Conservation (phyloP, 495 filamentous ascomycete genomes). For the Neurospora sp. region DNA sequence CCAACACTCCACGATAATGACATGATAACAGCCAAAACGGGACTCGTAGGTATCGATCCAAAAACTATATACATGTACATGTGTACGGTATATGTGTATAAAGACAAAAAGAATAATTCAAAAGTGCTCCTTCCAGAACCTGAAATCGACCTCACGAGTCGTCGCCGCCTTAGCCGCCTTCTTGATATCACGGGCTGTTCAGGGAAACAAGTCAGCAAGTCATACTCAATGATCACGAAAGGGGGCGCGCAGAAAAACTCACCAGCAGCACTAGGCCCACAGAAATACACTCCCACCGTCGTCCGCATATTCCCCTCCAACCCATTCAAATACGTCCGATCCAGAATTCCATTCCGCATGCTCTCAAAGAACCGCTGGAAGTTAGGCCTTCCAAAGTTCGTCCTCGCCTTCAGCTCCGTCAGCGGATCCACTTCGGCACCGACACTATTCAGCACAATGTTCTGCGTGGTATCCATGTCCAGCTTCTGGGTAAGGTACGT, state of each 20-base stretch:
- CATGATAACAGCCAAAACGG: background rate
- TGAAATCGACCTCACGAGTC: conserved; percentile 73
- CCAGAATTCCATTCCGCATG: conserved; percentile 79
- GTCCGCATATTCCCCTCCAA: conserved; percentile 63
- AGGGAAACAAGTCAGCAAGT: conserved; percentile 17
- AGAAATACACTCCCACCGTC: conserved; percentile 97
- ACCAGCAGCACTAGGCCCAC: conserved; percentile 52
- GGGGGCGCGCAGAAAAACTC: conserved; percentile 9
- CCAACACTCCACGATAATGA: background rate
- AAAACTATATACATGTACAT: background rate
- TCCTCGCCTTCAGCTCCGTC: conserved; percentile 79
- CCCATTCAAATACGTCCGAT: conserved; percentile 76
- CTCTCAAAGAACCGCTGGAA: conserved; percentile 71
- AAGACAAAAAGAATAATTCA: conserved; percentile 16
- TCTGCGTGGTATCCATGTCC: conserved; percentile 83
- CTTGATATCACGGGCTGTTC: conserved; percentile 73
- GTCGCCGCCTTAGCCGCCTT: conserved; percentile 64
- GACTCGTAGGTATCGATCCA: background rate
- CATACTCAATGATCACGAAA: background rate
- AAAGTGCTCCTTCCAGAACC: conserved; percentile 98
- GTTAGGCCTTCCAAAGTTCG: conserved; percentile 93
- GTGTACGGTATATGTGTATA: background rate
- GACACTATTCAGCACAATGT: conserved; percentile 93
- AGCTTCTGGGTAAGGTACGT: conserved; percentile 94
- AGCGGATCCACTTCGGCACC: conserved; percentile 80